Evolutionary conservation across 2,329 filamentous ascomycete genomes (phyloP).

Genomic region (Ophiostoma montium): DNA sequence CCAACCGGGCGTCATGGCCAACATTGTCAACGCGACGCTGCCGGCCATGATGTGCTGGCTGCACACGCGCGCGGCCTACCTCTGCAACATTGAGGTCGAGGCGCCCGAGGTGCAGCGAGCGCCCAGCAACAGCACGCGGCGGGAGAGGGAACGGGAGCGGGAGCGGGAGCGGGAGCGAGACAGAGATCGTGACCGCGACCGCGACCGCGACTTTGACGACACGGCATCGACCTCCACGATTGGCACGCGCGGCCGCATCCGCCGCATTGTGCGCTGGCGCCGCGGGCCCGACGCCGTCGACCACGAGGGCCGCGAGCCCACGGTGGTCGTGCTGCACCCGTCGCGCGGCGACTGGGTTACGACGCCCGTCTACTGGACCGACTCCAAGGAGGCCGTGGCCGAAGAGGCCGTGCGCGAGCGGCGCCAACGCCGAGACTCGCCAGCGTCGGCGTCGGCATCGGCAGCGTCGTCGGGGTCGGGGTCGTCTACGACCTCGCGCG

Average conservation of each 20-base stretch:
- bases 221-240: slow-evolving; percentile 3
- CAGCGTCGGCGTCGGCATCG: neutral
- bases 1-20: slow-evolving; percentile 8
- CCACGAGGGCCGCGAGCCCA: slow-evolving; percentile 13
- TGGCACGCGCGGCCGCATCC: slow-evolving; percentile 6
- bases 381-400: neutral
- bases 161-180: neutral
- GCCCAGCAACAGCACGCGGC: slow-evolving; percentile 5
- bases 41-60: slow-evolving; percentile 15
- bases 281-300: slow-evolving; percentile 9
- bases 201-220: slow-evolving; percentile 4
- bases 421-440: neutral
- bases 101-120: slow-evolving; percentile 11
- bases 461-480: neutral
- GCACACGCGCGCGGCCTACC: slow-evolving; percentile 12
- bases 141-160: neutral
- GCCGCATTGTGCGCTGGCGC: slow-evolving; percentile 11
- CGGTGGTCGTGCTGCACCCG: slow-evolving; percentile 14
- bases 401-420: neutral
- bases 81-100: slow-evolving; percentile 10
- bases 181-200: neutral
- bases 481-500: neutral
- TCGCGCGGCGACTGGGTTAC: slow-evolving; percentile 14
- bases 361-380: slow-evolving; percentile 12
- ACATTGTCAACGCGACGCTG: slow-evolving; percentile 11